Evolutionary conservation across 768 basidiomycete species (phyloP).

Genomic region (Trametes cubensis): DNA sequence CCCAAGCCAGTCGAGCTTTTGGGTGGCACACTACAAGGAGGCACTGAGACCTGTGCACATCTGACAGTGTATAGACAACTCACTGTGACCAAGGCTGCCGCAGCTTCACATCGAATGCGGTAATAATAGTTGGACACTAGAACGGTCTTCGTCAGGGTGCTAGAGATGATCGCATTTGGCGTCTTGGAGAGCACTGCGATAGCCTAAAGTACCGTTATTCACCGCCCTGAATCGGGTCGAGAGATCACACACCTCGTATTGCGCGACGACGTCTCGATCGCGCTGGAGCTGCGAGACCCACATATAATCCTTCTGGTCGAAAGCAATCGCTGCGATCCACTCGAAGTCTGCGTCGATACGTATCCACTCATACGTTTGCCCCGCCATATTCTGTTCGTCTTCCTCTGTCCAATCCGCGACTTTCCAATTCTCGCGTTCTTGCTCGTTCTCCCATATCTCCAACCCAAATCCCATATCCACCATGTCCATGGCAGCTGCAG

Average conservation of each 20-base stretch:
- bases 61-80: conserved; percentile 34
- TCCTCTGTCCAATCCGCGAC: conserved; percentile 98
- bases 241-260: conserved; percentile 77
- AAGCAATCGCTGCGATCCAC: conserved; percentile 93
- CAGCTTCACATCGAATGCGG: conserved; percentile 94
- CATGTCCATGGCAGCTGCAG: conserved; percentile 91
- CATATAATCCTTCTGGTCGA: conserved; percentile 97
- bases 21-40: conserved; percentile 73
- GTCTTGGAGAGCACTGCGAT: conserved; percentile 81
- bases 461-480: conserved; percentile 93
- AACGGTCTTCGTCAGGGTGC: conserved; percentile 90
- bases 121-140: conserved; percentile 96
- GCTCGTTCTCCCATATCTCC: conserved; percentile 95
- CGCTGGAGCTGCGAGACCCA: conserved; percentile 96
- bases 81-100: conserved; percentile 79
- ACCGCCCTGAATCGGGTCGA: neutral
- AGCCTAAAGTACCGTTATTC: conserved; percentile 57
- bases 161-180: conserved; percentile 84
- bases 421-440: conserved; percentile 91
- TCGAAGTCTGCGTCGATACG: conserved; percentile 99
- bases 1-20: conserved; percentile 82
- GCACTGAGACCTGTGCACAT: neutral
- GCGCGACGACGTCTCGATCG: conserved; percentile 95
- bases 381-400: conserved; percentile 90
- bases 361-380: conserved; percentile 99